Conservation (phyloP, 305 asterid species). For the Solanum chacoense region DNA sequence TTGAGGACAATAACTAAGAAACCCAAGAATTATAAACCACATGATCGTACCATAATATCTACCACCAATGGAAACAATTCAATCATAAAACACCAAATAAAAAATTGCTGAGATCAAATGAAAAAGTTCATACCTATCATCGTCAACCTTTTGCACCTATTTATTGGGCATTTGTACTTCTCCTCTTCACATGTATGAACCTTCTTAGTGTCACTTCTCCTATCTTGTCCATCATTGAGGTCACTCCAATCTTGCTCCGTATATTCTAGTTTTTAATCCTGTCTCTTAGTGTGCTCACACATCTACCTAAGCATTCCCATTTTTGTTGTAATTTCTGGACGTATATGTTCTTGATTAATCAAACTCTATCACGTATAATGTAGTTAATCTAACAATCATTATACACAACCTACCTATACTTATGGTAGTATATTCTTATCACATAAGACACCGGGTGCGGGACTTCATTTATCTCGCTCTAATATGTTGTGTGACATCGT, state of each 20-base stretch:
- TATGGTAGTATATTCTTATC: no score
- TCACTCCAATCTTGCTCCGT: background rate
- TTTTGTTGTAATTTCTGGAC: no score
- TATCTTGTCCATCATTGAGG: background rate
- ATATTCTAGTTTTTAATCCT: background rate
- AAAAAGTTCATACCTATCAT: background rate
- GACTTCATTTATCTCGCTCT: background rate
- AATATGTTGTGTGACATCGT: background rate
- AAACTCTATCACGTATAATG: background rate
- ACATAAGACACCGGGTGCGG: no score
- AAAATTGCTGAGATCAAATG: no score
- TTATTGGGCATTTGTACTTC: background rate
- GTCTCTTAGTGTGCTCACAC: background rate
- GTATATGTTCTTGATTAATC: background rate
- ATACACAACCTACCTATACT: no score
- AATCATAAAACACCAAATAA: background rate
- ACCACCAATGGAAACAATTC: background rate
- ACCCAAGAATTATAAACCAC: background rate
- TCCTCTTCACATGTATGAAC: background rate
- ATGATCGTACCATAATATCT: background rate
- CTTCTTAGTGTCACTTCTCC: background rate
- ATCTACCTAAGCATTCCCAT: background rate
- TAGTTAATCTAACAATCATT: background rate
- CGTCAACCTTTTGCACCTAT: background rate
- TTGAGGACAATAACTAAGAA: background rate